Evolutionary conservation across 306 rosid genomes (phyloP).

Genomic region (Ceratonia siliqua): DNA sequence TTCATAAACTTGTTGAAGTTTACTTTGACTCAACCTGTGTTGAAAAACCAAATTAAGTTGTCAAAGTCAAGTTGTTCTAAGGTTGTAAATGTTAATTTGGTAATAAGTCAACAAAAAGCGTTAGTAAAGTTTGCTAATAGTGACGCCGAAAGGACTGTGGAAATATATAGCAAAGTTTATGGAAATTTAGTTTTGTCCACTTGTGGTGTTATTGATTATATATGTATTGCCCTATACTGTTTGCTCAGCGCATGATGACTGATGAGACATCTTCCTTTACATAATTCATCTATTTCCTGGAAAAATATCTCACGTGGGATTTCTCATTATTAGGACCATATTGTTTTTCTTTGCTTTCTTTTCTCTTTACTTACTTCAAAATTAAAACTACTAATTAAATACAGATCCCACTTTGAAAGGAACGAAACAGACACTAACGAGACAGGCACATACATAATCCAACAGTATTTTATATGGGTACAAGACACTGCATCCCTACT

Average conservation of each 20-base stretch:
- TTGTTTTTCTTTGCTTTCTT: background rate
- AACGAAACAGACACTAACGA: conserved; percentile 1
- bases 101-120: conserved; percentile 44
- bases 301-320: conserved; percentile 39
- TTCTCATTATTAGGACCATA: background rate
- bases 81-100: conserved; percentile 28
- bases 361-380: background rate
- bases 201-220: conserved; percentile 22
- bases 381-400: background rate
- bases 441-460: background rate
- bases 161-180: conserved; percentile 33
- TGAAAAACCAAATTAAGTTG: conserved; percentile 19
- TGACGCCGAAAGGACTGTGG: conserved; percentile 32
- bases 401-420: background rate
- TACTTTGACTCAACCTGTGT: conserved; percentile 14
- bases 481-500: background rate
- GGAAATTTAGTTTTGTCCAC: conserved; percentile 43
- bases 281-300: conserved; percentile 20
- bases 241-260: conserved; percentile 36
- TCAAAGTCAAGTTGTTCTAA: conserved; percentile 44
- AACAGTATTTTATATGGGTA: background rate
- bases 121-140: no score
- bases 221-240: conserved; percentile 40
- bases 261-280: conserved; percentile 41
- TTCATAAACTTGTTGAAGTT: no score